Percentiles rank a stretch among this genome's conserved stretches.
These are phyloP conservation scores for Dinochytrium kinnereticum DNA, from an alignment of 371 early-diverging fungal species.

Conservation along the genomic window DNA sequence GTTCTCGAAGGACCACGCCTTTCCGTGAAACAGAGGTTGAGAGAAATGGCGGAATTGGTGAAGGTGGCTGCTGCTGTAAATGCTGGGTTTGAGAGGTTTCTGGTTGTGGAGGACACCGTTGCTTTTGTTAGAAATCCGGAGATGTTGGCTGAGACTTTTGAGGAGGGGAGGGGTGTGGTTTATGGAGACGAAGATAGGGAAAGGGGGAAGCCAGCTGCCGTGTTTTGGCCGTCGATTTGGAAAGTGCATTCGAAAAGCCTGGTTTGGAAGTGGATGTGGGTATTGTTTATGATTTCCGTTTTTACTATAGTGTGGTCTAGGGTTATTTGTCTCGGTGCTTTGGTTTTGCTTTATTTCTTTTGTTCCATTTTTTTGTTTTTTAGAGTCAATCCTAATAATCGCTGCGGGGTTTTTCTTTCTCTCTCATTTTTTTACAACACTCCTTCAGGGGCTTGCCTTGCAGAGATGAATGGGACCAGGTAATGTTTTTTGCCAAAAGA, in stretches of 20 bases:
- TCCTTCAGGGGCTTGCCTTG: background rate
- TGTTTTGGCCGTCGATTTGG: background rate
- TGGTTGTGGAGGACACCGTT: background rate
- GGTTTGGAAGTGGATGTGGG: background rate
- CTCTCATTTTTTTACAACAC: background rate
- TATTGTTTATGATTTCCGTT: too few species aligned
- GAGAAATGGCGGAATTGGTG: background rate
- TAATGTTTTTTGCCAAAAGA: background rate
- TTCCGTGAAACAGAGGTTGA: background rate
- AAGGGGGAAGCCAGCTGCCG: slow-evolving; percentile 6
- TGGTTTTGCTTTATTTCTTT: background rate
- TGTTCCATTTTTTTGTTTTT: background rate
- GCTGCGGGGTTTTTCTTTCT: background rate
- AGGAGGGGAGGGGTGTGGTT: background rate
- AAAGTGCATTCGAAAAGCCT: background rate
- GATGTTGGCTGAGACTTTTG: background rate
- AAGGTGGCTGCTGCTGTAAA: background rate
- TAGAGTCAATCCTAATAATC: background rate
- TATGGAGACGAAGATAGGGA: background rate
- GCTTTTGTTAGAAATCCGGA: background rate
- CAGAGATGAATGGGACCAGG: slow-evolving; percentile 9
- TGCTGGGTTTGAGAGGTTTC: slow-evolving; percentile 6
- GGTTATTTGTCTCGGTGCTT: too few species aligned
- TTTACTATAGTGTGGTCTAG: too few species aligned
- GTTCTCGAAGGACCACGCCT: too few species aligned